Evolutionary conservation across 345 rosid species (phyloP).

Genomic region (Acer campestre): DNA sequence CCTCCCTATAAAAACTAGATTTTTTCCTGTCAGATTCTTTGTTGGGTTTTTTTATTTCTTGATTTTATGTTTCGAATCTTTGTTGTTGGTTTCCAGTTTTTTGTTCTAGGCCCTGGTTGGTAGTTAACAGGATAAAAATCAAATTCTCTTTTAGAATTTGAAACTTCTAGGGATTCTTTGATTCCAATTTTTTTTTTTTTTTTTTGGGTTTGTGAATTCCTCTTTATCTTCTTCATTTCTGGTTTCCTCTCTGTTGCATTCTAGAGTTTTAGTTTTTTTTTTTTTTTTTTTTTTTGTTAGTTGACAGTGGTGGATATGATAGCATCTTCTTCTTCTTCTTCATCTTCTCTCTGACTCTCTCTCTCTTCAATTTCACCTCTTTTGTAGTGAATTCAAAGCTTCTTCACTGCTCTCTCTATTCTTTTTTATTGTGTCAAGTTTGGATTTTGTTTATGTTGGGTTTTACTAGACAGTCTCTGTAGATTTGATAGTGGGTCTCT

Average conservation of each 20-base stretch:
- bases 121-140: slow-evolving; percentile 28
- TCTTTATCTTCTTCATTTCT: slow-evolving; percentile 31
- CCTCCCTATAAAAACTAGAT: slow-evolving; percentile 16
- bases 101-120: slow-evolving; percentile 39
- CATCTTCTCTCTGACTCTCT: not conserved
- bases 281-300: slow-evolving; percentile 1
- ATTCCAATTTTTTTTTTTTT: slow-evolving; percentile 30
- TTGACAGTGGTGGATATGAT: slow-evolving; percentile 39
- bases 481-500: slow-evolving; percentile 41
- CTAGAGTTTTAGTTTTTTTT: slow-evolving; percentile 11
- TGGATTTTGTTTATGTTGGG: slow-evolving; percentile 44
- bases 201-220: slow-evolving; percentile 24
- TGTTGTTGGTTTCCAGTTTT: slow-evolving; percentile 28
- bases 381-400: slow-evolving; percentile 20
- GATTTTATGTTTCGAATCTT: slow-evolving; percentile 38
- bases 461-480: slow-evolving; percentile 42
- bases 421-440: slow-evolving; percentile 21
- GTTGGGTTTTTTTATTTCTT: slow-evolving; percentile 20
- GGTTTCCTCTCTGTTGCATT: slow-evolving; percentile 29
- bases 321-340: slow-evolving; percentile 26
- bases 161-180: slow-evolving; percentile 42
- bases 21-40: slow-evolving; percentile 35
- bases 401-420: slow-evolving; percentile 11
- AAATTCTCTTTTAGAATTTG: slow-evolving; percentile 39
- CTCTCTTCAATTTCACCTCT: slow-evolving; percentile 25